Conservation (phyloP, 179 eudicot species). For the Carnegiea gigantea region DNA sequence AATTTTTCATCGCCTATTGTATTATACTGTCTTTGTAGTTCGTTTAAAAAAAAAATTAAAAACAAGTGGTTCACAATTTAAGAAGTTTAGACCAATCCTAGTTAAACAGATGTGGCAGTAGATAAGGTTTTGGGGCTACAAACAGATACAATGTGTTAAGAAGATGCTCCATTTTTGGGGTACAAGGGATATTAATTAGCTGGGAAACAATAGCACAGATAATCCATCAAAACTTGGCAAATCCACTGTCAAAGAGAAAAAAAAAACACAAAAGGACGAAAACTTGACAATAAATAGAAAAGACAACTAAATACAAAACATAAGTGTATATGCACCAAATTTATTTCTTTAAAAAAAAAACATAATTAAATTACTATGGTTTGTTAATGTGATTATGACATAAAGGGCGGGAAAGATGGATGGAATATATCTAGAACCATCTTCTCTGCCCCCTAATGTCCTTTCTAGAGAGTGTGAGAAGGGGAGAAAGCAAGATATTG, state of each 20-base stretch:
- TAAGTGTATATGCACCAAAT: no score
- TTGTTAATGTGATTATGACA: background rate
- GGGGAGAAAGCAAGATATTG: background rate
- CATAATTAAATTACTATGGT: background rate
- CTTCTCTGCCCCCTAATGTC: background rate
- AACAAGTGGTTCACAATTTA: background rate
- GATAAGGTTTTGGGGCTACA: background rate
- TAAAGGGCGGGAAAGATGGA: background rate
- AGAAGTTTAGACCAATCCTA: background rate
- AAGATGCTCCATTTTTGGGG: background rate
- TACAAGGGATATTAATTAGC: background rate
- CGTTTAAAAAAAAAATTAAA: no score
- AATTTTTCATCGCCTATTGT: no score
- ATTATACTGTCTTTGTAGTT: no score
- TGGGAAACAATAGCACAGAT: background rate
- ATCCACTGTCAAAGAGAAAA: background rate
- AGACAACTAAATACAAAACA: background rate
- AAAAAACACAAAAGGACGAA: no score
- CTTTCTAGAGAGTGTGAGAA: slow-evolving; percentile 1
- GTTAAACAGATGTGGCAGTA: background rate
- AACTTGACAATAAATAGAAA: background rate
- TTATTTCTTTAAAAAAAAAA: no score
- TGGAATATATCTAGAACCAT: slow-evolving; percentile 13
- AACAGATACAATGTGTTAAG: background rate
- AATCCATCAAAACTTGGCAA: slow-evolving; percentile 1